Evolutionary conservation across 805 yeast genomes (phyloP).

Genomic region (Ascoidea asiatica): DNA sequence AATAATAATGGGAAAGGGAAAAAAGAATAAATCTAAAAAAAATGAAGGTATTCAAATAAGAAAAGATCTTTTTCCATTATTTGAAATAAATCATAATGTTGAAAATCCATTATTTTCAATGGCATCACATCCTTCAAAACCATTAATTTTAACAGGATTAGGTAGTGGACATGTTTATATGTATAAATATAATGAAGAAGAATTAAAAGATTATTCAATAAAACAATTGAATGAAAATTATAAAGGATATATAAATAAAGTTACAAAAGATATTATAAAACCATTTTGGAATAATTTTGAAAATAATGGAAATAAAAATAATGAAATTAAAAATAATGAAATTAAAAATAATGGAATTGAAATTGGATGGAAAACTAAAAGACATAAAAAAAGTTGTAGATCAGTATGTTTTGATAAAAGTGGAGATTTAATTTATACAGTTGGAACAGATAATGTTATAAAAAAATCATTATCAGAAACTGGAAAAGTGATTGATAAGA

Average conservation of each 20-base stretch:
- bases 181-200: conserved; percentile 38
- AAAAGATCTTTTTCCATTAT: neutral
- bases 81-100: neutral
- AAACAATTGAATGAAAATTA: conserved; percentile 15
- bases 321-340: conserved; percentile 13
- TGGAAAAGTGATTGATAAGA: conserved; percentile 57
- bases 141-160: conserved; percentile 55
- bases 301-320: conserved; percentile 6
- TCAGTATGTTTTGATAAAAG: conserved; percentile 54
- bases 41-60: neutral
- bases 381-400: conserved; percentile 86
- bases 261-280: conserved; percentile 1
- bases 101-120: conserved; percentile 61
- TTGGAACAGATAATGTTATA: conserved; percentile 69
- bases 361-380: conserved; percentile 65
- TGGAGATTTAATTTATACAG: conserved; percentile 43
- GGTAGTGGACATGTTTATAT: conserved; percentile 70
- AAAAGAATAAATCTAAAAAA: neutral
- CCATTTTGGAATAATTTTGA: conserved; percentile 5
- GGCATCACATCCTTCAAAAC: conserved; percentile 66
- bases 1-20: neutral
- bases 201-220: conserved; percentile 21
- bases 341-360: conserved; percentile 17
- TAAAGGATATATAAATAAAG: conserved; percentile 10
- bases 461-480: conserved; percentile 59